Base-by-base conservation (phyloP, 2,329 filamentous ascomycete species). In the Cladophialophora exuberans region DNA sequence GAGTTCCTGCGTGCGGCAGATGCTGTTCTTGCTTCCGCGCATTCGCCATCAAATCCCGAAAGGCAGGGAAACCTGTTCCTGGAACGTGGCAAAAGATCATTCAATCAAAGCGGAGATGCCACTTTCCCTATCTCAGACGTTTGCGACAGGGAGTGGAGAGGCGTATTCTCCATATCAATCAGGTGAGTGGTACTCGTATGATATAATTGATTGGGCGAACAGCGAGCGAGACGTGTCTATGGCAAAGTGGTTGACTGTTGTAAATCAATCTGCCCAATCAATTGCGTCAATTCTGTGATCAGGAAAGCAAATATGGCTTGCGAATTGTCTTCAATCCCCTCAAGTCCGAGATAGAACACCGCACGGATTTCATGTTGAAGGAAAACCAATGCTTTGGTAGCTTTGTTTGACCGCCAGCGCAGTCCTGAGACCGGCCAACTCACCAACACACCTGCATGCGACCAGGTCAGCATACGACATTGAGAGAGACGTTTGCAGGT, bases 351-450 rank as follows among this genome's bases (percentile, higher is more conserved):
- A n/a, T n/a, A n/a, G n/a, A n/a, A n/a, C n/a, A n/a, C n/a, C n/a
- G n/a, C n/a, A n/a, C n/a, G n/a, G n/a, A n/a, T n/a, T n/a, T n/a
- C n/a, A n/a, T n/a, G n/a, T n/a, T n/a, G n/a, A n/a, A n/a, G n/a
- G n/a, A n/a, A n/a, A n/a, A n/a, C n/a, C n/a, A n/a, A n/a, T n/a
- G n/a, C n/a, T 33, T 33, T 33, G 30, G 30, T 9, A 33, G 30
- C n/a, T n/a, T n/a, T 42, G 39, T 25, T 42, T 42, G 39, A 11
- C 13, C 10, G 26, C 23, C 42, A 33, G 51, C 51, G 51, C 31
- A 54, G 17, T 54, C 35, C 26, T 54, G 28, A 54, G 43, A 54
- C 42, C 35, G 23, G 23, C n/a, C 20, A 5, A 28, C n/a, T 42
- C 39, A 41, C 15, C 33, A 47, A 39, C 15, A 10, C 15, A 6